Evolutionary conservation across 2,329 filamentous ascomycete genomes (phyloP).

Genomic region (Gyromitra esculenta): DNA sequence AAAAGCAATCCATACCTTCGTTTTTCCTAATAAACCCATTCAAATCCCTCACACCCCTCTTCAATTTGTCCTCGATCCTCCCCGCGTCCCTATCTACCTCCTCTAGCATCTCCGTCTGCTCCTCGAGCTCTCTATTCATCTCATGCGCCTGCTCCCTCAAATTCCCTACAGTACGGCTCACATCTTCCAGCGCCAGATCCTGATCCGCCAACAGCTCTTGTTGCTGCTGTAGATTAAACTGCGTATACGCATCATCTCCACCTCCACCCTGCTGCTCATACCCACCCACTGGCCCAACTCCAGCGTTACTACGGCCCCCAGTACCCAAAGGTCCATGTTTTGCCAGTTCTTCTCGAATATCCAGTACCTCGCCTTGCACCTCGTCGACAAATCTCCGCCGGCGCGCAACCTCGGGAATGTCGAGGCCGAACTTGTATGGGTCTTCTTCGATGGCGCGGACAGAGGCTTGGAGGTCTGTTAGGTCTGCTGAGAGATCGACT

Average conservation of each 20-base stretch:
- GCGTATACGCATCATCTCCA: conserved; percentile 74
- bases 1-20: conserved; percentile 73
- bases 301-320: conserved; percentile 54
- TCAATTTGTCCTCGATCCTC: conserved; percentile 83
- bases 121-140: conserved; percentile 95
- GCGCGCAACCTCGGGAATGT: conserved; percentile 80
- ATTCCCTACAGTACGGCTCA: conserved; percentile 92
- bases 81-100: conserved; percentile 86
- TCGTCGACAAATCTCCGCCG: conserved; percentile 85
- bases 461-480: conserved; percentile 85
- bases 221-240: conserved; percentile 92
- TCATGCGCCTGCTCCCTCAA: conserved; percentile 88
- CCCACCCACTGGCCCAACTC: conserved; percentile 31
- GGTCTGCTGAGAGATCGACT: conserved; percentile 78
- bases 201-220: conserved; percentile 92
- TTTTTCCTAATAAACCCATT: conserved; percentile 85
- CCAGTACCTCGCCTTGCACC: conserved; percentile 85
- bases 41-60: conserved; percentile 87
- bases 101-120: conserved; percentile 83
- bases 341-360: conserved; percentile 84
- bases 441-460: conserved; percentile 88
- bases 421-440: conserved; percentile 86
- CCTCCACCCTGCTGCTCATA: conserved; percentile 59
- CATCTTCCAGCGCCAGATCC: conserved; percentile 89
- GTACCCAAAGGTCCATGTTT: conserved; percentile 61